Evolutionary conservation across 257 asterid genomes (phyloP).

Genomic region (Cruciata laevipes): DNA sequence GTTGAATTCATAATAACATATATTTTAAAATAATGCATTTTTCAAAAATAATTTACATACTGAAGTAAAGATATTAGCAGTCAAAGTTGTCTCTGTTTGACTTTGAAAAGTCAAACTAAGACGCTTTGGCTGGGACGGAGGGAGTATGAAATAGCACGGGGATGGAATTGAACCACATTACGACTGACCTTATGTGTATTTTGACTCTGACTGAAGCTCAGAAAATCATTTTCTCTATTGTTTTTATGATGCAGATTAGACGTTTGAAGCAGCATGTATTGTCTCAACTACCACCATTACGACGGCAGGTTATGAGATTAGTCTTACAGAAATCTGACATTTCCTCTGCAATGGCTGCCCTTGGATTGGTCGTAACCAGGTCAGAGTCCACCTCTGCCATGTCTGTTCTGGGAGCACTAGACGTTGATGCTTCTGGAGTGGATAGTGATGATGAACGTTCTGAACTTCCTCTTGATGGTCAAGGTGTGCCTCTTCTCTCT

Average conservation of each 20-base stretch:
- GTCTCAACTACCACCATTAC: slow-evolving; percentile 81
- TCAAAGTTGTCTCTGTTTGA: too few relatives aligned
- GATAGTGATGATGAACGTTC: slow-evolving; percentile 40
- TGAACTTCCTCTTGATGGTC: slow-evolving; percentile 34
- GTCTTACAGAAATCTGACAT: slow-evolving; percentile 63
- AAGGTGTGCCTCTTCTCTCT: slow-evolving; percentile 25
- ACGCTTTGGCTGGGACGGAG: too few relatives aligned
- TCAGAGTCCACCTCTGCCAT: slow-evolving; percentile 67
- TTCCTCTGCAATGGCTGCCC: slow-evolving; percentile 53
- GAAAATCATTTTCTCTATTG: slow-evolving; percentile 3
- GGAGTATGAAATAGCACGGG: background rate
- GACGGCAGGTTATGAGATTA: slow-evolving; percentile 74
- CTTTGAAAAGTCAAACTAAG: too few relatives aligned
- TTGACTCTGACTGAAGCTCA: background rate
- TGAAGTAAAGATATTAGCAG: too few relatives aligned
- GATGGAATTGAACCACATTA: background rate
- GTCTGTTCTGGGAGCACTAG: slow-evolving; percentile 40
- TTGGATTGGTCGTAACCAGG: slow-evolving; percentile 38
- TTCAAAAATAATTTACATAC: too few relatives aligned
- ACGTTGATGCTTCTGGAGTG: slow-evolving; percentile 34
- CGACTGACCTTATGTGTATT: too few relatives aligned
- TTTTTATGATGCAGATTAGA: slow-evolving; percentile 54
- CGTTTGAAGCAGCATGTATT: slow-evolving; percentile 90
- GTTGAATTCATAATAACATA: too few relatives aligned
- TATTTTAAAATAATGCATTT: too few relatives aligned